Percentiles rank a stretch among this genome's conserved stretches.
Evolutionary conservation across 2,329 filamentous ascomycete species (phyloP).

Genomic region (Westerdykella ornata): DNA sequence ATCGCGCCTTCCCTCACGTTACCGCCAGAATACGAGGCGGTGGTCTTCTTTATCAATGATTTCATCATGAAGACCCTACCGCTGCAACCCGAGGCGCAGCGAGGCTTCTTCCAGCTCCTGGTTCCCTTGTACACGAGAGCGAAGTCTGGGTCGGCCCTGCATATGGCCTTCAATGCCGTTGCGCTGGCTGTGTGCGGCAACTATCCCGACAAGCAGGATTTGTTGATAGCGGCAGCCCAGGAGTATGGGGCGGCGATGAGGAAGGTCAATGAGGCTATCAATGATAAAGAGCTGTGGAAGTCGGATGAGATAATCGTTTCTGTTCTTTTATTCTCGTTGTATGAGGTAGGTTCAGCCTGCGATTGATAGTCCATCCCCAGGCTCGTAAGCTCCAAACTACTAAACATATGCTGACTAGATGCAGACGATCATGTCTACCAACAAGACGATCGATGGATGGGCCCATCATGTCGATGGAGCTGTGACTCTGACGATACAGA

Average conservation of each 20-base stretch:
- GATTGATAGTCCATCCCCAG: slow-evolving; percentile 13
- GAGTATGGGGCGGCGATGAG: slow-evolving; percentile 36
- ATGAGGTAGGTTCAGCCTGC: slow-evolving; percentile 32
- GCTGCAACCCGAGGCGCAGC: slow-evolving; percentile 33
- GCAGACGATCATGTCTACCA: slow-evolving; percentile 36
- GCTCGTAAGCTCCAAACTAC: background rate
- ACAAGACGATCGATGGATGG: slow-evolving; percentile 35
- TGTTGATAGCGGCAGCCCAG: slow-evolving; percentile 29
- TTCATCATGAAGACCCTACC: slow-evolving; percentile 31
- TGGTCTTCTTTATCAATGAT: slow-evolving; percentile 40
- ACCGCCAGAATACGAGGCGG: slow-evolving; percentile 33
- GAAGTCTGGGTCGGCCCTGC: slow-evolving; percentile 32
- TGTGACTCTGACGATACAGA: slow-evolving; percentile 34
- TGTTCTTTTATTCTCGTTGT: slow-evolving; percentile 38
- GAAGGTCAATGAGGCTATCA: slow-evolving; percentile 33
- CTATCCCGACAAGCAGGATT: slow-evolving; percentile 31
- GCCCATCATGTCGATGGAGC: slow-evolving; percentile 38
- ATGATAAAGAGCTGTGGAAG: slow-evolving; percentile 30
- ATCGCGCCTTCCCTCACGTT: slow-evolving; percentile 20
- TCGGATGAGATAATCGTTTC: slow-evolving; percentile 37
- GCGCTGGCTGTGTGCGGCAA: slow-evolving; percentile 35
- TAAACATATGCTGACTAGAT: slow-evolving; percentile 10
- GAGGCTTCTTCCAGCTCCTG: slow-evolving; percentile 36
- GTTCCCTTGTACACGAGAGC: slow-evolving; percentile 35
- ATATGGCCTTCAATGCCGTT: slow-evolving; percentile 37